A percentile compares a stretch with the other conserved stretches of the same genome.
Evolutionary conservation across 2,329 filamentous ascomycete genomes (phyloP).

Genomic region (Nemania diffusa): DNA sequence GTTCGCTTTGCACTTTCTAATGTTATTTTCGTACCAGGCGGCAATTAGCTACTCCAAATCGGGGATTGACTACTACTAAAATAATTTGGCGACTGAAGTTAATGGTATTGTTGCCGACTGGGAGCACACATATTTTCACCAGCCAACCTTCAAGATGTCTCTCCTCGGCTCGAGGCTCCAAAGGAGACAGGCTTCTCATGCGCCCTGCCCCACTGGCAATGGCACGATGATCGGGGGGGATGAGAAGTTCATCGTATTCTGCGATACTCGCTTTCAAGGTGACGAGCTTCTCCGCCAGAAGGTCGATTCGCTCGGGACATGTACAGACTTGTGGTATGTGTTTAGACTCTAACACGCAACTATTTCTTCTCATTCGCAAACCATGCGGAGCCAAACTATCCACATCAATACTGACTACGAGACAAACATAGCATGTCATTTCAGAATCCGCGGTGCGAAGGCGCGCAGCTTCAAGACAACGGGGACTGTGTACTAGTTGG

Average conservation of each 20-base stretch:
- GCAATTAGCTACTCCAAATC: not conserved
- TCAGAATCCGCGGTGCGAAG: constrained; percentile 38
- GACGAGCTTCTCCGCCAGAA: constrained; percentile 33
- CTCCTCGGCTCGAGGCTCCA: constrained; percentile 3
- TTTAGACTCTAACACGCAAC: not conserved
- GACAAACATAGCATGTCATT: constrained; percentile 21
- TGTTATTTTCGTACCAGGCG: not conserved
- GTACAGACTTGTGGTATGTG: constrained; percentile 34
- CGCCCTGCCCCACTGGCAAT: constrained; percentile 38
- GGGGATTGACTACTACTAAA: not conserved
- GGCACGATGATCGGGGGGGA: constrained; percentile 36
- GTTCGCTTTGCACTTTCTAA: constrained; percentile 4
- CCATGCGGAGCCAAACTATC: not conserved
- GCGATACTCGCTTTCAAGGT: constrained; percentile 32
- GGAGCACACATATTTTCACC: not conserved
- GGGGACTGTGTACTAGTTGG: constrained; percentile 31
- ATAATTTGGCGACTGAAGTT: not conserved
- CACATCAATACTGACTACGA: constrained; percentile 3
- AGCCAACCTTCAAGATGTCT: constrained; percentile 12
- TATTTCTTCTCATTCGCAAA: not conserved
- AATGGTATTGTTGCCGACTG: not conserved
- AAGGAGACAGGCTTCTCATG: constrained; percentile 22
- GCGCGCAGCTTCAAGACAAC: constrained; percentile 30
- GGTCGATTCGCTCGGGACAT: constrained; percentile 32
- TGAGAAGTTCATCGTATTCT: constrained; percentile 36